Conservation (phyloP, 1,139 yeast species). For the Scheffersomyces parashehatae region DNA sequence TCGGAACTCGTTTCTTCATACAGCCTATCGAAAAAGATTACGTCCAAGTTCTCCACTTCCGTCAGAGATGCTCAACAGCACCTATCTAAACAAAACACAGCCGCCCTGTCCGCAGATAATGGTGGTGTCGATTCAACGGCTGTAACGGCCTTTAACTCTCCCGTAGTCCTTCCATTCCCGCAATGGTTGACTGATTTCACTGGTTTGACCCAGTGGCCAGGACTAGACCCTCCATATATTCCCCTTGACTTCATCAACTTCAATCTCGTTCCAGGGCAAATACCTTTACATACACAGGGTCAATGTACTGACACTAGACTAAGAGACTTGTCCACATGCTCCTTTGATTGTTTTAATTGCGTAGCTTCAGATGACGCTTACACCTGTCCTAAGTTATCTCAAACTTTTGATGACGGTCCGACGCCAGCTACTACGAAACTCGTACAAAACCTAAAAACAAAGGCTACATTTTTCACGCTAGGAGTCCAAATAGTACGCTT, state of each 20-base stretch:
- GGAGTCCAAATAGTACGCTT: slow-evolving; percentile 77
- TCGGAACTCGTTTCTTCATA: not conserved
- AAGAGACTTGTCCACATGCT: slow-evolving; percentile 50
- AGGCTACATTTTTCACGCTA: slow-evolving; percentile 78
- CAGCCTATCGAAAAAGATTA: not conserved
- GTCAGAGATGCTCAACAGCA: not conserved
- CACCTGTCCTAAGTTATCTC: slow-evolving; percentile 74
- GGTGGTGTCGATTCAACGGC: not conserved
- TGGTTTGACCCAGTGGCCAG: slow-evolving; percentile 80
- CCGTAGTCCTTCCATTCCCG: slow-evolving; percentile 58
- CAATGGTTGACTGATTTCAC: slow-evolving; percentile 76
- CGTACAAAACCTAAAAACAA: slow-evolving; percentile 48
- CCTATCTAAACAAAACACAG: not conserved
- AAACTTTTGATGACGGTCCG: slow-evolving; percentile 96
- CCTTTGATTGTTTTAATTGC: slow-evolving; percentile 86
- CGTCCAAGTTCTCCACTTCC: not conserved
- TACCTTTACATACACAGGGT: slow-evolving; percentile 57
- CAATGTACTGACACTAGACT: slow-evolving; percentile 52
- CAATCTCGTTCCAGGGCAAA: slow-evolving; percentile 42
- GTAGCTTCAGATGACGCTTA: slow-evolving; percentile 74
- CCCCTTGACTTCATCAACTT: slow-evolving; percentile 74
- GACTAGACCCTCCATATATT: slow-evolving; percentile 79
- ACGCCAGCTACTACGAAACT: slow-evolving; percentile 66
- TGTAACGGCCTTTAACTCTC: not conserved
- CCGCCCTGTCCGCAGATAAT: not conserved